A percentile compares a stretch with the other conserved stretches of the same genome.
These are phyloP conservation scores for Thielaviopsis punctulata DNA, from an alignment of 2,329 filamentous ascomycete species.

Conservation along the genomic window DNA sequence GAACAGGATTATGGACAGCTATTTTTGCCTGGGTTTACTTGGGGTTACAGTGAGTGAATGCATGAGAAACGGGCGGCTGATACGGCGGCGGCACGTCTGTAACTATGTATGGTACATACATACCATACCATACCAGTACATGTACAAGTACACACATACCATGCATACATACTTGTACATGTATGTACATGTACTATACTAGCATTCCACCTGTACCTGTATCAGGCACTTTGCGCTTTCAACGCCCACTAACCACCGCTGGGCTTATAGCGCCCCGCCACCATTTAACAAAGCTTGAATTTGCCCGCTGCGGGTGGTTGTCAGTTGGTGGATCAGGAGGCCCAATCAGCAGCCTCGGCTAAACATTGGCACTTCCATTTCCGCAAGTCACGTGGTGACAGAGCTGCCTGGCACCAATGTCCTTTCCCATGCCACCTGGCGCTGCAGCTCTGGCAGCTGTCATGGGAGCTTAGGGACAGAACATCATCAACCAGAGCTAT, in stretches of 20 bases:
- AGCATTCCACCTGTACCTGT: neutral
- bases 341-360: conserved; percentile 1
- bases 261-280: neutral
- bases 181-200: too few relatives aligned
- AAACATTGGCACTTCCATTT: neutral
- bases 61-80: neutral
- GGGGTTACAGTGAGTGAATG: neutral
- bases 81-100: neutral
- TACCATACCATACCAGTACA: too few relatives aligned
- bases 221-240: neutral
- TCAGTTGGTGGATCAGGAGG: neutral
- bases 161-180: too few relatives aligned
- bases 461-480: conserved; percentile 1
- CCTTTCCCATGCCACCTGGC: neutral
- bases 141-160: too few relatives aligned
- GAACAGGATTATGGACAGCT: neutral
- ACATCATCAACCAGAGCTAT: too few relatives aligned
- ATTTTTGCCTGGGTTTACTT: neutral
- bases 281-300: neutral
- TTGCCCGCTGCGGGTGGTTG: neutral
- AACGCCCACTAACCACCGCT: neutral
- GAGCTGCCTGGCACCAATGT: neutral
- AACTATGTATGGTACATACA: too few relatives aligned
- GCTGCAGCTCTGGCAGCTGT: neutral
- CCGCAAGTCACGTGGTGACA: neutral